Base-by-base conservation (phyloP, 2,329 filamentous ascomycete species). In the Sclerotinia subarctica region DNA sequence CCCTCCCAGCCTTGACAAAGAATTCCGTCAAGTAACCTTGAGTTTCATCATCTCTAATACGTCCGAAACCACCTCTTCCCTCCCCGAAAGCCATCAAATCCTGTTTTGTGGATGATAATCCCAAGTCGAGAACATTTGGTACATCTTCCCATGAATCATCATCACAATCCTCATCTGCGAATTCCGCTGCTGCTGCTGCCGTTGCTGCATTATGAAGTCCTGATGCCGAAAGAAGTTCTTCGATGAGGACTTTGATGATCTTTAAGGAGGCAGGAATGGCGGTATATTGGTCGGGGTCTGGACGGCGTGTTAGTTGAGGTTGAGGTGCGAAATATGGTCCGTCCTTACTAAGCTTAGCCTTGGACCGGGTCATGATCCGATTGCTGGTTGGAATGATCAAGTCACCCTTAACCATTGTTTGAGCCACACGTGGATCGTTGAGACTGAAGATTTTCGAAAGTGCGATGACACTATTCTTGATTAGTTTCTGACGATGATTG, bases 191-290 rank as follows among this genome's bases (percentile, higher is more conserved):
- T 0, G 86, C 89, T 0, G 87, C 86, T 3, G 83, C 80, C 53
- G 87, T 86, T 0, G 88, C 82, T 63, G 88, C 85, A 60, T 81
- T 81, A 69, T 82, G 80, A n/a, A 81, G 80, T 32, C 92, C 92
- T 5, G 91, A 89, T 1, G 93, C 92, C 0, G 92, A 93, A 7
- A 91, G 83, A 3, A 99, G 86, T 80, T 99, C 95, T 76, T 97
- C 93, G 58, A 98, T 90, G 11, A 99, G 86, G 5, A 98, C 90
- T 82, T 99, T 99, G 79, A 98, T 82, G 70, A 99, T 97, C 82
- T 99, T 99, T 76, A 99, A 85, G 1, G 92, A 89, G 0, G 94
- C 94, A 0, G 94, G 88, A 69, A 99, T 88, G 69, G 91, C 87
- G 7, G 93, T 97, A 81, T 90, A 98, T 77, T 90, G 89, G 77